Percentiles rank a stretch among this genome's conserved stretches.
phyloP scores from a whole-genome alignment of 495 filamentous ascomycete species.

The Hypoxylon fuscum region DNA sequence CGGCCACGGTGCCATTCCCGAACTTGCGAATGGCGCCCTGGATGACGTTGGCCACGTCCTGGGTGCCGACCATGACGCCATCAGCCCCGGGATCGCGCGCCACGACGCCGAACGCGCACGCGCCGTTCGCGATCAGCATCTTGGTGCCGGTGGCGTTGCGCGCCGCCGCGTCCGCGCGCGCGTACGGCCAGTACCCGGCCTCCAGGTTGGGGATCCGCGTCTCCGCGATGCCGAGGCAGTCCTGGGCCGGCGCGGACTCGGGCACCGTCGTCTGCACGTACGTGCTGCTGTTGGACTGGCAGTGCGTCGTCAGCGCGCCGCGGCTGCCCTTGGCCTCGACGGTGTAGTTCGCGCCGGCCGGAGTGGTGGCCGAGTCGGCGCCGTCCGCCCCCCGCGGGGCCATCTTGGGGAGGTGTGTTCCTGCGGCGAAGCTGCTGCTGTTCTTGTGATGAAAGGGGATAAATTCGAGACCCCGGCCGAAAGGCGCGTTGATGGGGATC shows the following conservation, averaged over 20 bases:
- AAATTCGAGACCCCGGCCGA: too few species aligned
- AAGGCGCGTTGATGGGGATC: too few species aligned
- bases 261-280: slow-evolving; percentile 2
- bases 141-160: neutral
- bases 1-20: neutral
- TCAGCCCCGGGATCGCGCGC: neutral
- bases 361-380: neutral
- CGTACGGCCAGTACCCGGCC: neutral
- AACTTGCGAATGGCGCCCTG: neutral
- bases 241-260: neutral
- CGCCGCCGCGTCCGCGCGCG: neutral
- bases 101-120: slow-evolving; percentile 3
- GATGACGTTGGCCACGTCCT: neutral
- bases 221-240: slow-evolving; percentile 13
- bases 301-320: neutral
- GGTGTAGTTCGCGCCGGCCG: neutral
- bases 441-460: too few species aligned
- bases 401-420: too few species aligned
- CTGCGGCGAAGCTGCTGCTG: too few species aligned
- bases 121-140: neutral
- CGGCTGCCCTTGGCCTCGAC: neutral
- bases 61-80: neutral
- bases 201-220: neutral
- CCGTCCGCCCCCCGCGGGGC: too few species aligned
- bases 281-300: neutral